Base-by-base conservation (phyloP, 495 filamentous ascomycete species). In the Trichodelitschia bisporula region DNA sequence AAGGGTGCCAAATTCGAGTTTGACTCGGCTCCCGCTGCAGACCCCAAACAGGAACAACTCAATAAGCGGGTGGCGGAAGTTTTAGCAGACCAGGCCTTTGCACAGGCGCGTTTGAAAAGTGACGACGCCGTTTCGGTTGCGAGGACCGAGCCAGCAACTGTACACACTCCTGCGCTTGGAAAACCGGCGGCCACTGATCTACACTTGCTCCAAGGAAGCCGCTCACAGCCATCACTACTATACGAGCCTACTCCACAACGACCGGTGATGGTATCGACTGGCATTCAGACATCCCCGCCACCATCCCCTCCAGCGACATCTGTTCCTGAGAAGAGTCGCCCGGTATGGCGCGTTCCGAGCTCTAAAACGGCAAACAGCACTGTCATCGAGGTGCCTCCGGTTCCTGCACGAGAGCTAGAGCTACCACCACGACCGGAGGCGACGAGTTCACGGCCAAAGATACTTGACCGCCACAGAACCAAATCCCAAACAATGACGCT, bases 1-100 rank as follows among this genome's bases (percentile, higher is more conserved):
- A 67, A 72, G 24, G 76, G 78, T 9, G 57, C 65, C 30, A 86
- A 80, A 34, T 93, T 92, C 46, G 72, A 86, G n/a, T 93, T 93
- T 45, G 67, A 72, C 4, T 46, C 61, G 28, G 46, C 60, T 12
- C 40, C 59, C 2, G 9, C 26, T 12, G 14, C 20, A 9, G 48
- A 50, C 10, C 50, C 62, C 21, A 54, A 59, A 31, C 50, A 67
- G 26, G 66, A 62, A 20, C 66, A 71, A 36, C 55, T 92, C 16
- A 69, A 63, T 20, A 66, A 74, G 42, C 57, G 76, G 31, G 73
- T 92, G 15, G 73, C 77, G 4, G 70, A 83, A 43, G 73, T 71
- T 18, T 52, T 95, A 19, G 89, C 82, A 5, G 89, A 95, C 43
- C 73, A 92, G 40, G 89, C 76, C 18, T 91, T 91, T 51, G 66